Percentiles rank a stretch among this genome's conserved stretches.
These are phyloP conservation scores for Heterobasidion irregulare DNA, from an alignment of 1,284 basidiomycete species.

Conservation along the genomic window DNA sequence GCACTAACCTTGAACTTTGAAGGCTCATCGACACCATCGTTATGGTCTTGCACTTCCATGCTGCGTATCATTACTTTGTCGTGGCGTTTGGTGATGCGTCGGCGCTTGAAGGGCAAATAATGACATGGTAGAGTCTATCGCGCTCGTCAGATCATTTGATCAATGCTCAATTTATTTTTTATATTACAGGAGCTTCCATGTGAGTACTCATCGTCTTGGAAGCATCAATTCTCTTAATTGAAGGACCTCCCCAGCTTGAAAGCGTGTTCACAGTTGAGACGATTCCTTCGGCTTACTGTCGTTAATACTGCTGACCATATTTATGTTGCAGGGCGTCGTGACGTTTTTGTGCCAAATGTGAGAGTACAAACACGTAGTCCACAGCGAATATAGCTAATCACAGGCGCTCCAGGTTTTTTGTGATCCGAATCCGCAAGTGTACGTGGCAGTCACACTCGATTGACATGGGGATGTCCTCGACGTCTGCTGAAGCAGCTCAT, in stretches of 20 bases:
- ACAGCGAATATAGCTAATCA: not conserved
- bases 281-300: not conserved
- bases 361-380: not conserved
- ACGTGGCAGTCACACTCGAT: not conserved
- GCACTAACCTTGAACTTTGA: not conserved
- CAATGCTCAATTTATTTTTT: not conserved
- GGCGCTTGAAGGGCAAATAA: not conserved
- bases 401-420: not conserved
- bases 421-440: not conserved
- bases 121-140: not conserved
- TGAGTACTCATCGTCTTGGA: not conserved
- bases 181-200: not conserved
- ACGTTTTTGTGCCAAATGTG: not conserved
- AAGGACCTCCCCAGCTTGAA: not conserved
- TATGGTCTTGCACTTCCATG: not conserved
- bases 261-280: not conserved
- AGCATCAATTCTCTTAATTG: not conserved
- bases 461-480: not conserved
- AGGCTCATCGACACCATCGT: not conserved
- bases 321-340: not conserved
- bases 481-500: not conserved
- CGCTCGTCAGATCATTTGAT: not conserved
- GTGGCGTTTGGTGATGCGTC: not conserved
- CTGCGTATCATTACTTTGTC: not conserved
- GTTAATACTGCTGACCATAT: not conserved